Evolutionary conservation across 495 filamentous ascomycete genomes (phyloP).

Genomic region (Aspergillus coremiiformis): DNA sequence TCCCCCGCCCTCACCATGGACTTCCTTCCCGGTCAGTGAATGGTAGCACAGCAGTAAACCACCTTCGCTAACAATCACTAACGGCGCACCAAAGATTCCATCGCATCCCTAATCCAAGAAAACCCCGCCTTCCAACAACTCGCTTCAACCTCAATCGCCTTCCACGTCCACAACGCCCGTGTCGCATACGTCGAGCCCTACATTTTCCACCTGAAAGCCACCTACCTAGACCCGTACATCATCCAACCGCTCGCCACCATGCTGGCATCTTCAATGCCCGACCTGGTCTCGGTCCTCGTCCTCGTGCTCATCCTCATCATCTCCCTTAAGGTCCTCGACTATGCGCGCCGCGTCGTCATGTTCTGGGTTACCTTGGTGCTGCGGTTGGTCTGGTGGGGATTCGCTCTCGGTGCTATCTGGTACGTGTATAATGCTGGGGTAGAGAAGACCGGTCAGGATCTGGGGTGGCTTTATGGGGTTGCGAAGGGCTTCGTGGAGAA

Average conservation of each 20-base stretch:
- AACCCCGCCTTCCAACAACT: conserved; percentile 25
- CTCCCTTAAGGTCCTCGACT: conserved; percentile 58
- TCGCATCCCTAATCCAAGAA: conserved; percentile 7
- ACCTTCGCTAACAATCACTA: not conserved
- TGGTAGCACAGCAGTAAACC: not conserved
- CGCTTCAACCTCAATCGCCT: conserved; percentile 8
- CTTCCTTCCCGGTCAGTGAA: conserved; percentile 17
- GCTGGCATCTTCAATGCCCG: conserved; percentile 46
- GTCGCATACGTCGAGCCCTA: conserved; percentile 4
- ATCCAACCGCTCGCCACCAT: conserved; percentile 38
- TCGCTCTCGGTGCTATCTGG: conserved; percentile 39
- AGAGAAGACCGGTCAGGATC: conserved; percentile 52
- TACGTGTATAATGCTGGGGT: conserved; percentile 58
- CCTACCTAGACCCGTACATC: conserved; percentile 37
- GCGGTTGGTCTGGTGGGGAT: conserved; percentile 51
- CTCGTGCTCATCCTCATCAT: conserved; percentile 51
- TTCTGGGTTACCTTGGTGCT: conserved; percentile 63
- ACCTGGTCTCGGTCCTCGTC: conserved; percentile 53
- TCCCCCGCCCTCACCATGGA: conserved; percentile 15
- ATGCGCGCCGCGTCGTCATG: conserved; percentile 58
- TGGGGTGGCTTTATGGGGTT: conserved; percentile 48
- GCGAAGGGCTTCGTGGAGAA: conserved; percentile 50
- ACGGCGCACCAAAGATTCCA: not conserved
- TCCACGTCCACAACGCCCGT: conserved; percentile 4
- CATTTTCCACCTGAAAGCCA: conserved; percentile 24